Base-by-base conservation (phyloP, 345 rosid species). In the Eucalyptus marginata region DNA sequence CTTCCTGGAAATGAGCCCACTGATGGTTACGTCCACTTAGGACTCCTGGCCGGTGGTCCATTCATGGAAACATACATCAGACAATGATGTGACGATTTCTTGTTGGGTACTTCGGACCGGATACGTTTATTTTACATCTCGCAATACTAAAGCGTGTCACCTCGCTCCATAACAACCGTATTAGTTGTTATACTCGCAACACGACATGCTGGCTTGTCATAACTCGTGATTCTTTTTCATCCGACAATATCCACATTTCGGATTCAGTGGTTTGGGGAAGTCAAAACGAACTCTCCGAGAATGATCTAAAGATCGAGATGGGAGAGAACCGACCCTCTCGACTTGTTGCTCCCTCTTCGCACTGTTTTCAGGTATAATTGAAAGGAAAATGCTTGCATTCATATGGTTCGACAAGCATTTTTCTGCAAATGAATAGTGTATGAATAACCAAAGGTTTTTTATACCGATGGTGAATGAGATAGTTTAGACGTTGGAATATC, bases 121-220 rank as follows among this genome's bases (percentile, higher is more conserved):
- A 13, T n/a, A 64, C n/a, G 76, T 14, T 64, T 64, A 18, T 64
- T 62, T 62, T 13, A 62, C 36, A 14, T n/a, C 33, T n/a, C 14
- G 4, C 31, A 15, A 12, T 1, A 27, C 18, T n/a, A n/a, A 14
- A n/a, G 10, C 76, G 0, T 4, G 40, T 18, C 17, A 0, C 18
- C 17, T 15, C 36, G 3, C 20, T 64, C 17, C 36, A 7, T n/a
- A 7, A 64, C 0, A 14, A 14, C 76, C 3, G 36, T 31, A 7
- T 62, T 29, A 62, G 6, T 22, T 0, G 66, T 59, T 59, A 59
- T 59, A 25, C 66, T 62, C 12, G 16, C 8, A 27, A 62, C 8
- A 0, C 2, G 17, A 62, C 0, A 62, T 7, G 4, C 33, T 2
- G 8, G 8, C 33, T 62, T 1, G 29, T 25, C 29, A 56, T 64